Evolutionary conservation across 2,329 filamentous ascomycete species (phyloP).

Genomic region (Paecilomyces niveus): DNA sequence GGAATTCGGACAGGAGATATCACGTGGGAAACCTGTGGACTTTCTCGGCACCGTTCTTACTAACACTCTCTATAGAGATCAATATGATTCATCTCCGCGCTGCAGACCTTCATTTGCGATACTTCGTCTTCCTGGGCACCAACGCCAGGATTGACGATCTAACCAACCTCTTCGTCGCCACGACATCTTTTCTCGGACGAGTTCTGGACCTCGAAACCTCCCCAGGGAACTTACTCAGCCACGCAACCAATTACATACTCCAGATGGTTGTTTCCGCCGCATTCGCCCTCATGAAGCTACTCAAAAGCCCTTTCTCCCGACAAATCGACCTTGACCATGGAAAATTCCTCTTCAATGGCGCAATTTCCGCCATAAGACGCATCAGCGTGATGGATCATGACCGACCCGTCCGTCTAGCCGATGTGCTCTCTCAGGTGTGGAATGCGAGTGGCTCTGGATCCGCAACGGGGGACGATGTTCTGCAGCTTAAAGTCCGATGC

Average conservation of each 20-base stretch:
- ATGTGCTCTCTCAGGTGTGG: conserved; percentile 60
- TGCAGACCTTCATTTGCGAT: conserved; percentile 37
- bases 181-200: conserved; percentile 38
- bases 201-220: conserved; percentile 38
- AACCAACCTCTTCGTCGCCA: conserved; percentile 38
- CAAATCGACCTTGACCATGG: conserved; percentile 49
- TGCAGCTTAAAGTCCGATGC: conserved; percentile 57
- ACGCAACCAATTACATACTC: conserved; percentile 55
- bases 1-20: conserved; percentile 37
- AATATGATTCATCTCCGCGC: conserved; percentile 41
- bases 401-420: conserved; percentile 54
- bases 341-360: conserved; percentile 50
- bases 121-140: conserved; percentile 41
- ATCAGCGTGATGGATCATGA: conserved; percentile 58
- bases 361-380: conserved; percentile 50
- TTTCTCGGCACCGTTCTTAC: background rate
- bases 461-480: conserved; percentile 26
- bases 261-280: conserved; percentile 59
- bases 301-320: conserved; percentile 55
- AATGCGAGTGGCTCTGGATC: conserved; percentile 37
- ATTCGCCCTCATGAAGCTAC: conserved; percentile 56
- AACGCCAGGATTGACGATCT: conserved; percentile 36
- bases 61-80: conserved; percentile 25
- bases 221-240: conserved; percentile 42
- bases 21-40: conserved; percentile 14